Conservation (phyloP, 495 filamentous ascomycete species). For the Clohesyomyces aquaticus region DNA sequence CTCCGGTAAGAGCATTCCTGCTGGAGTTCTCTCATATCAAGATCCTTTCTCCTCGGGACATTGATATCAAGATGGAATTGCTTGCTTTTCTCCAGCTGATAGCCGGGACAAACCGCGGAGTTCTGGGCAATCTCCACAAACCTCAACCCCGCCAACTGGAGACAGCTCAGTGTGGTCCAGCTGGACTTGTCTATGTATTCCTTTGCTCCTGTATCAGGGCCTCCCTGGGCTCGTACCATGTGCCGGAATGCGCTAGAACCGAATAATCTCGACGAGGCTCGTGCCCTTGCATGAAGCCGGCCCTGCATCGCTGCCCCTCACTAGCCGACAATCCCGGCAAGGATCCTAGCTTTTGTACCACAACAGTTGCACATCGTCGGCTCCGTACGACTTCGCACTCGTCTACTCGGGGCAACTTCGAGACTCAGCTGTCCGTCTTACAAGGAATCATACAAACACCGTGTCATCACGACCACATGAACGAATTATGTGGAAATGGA, state of each 20-base stretch:
- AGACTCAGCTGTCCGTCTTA: too few species aligned
- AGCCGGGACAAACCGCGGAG: not conserved
- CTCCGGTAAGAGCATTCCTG: not conserved
- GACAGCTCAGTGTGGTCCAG: not conserved
- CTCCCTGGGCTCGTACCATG: not conserved
- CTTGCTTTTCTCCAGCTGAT: not conserved
- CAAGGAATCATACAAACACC: too few species aligned
- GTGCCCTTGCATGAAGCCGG: conserved; percentile 14
- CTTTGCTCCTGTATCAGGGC: too few species aligned
- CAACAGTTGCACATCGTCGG: not conserved
- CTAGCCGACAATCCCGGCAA: too few species aligned
- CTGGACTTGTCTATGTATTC: too few species aligned
- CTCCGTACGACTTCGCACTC: not conserved
- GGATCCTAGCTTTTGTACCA: not conserved
- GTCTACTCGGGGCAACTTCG: too few species aligned
- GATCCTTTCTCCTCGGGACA: not conserved
- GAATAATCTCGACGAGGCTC: not conserved
- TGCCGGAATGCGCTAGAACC: conserved; percentile 12
- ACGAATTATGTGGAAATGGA: too few species aligned
- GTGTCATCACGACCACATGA: too few species aligned
- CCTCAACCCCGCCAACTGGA: too few species aligned
- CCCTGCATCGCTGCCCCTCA: not conserved
- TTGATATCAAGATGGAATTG: not conserved
- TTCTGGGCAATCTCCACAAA: not conserved
- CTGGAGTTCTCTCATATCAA: not conserved